Evolutionary conservation across 441 rosid genomes (phyloP).

Genomic region (Gossypium schwendimanii): DNA sequence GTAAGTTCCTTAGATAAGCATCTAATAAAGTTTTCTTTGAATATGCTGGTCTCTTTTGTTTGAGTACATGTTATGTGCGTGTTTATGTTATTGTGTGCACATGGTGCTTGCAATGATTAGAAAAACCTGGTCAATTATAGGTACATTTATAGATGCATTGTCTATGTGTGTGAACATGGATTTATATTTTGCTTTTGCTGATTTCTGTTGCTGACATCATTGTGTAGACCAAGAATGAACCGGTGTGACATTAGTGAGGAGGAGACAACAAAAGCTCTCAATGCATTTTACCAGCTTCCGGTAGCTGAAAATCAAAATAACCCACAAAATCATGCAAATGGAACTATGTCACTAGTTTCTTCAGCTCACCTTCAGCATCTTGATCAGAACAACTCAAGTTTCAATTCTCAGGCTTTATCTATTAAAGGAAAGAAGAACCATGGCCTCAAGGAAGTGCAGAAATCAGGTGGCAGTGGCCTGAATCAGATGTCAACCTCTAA

Average conservation of each 20-base stretch:
- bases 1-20: slow-evolving; percentile 40
- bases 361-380: slow-evolving; percentile 19
- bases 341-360: slow-evolving; percentile 16
- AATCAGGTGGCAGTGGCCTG: slow-evolving; percentile 21
- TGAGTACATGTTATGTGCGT: neutral
- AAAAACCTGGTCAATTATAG: neutral
- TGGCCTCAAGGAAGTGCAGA: slow-evolving; percentile 28
- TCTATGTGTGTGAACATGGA: slow-evolving; percentile 5
- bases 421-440: slow-evolving; percentile 31
- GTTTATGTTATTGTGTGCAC: neutral
- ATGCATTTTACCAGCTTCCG: slow-evolving; percentile 23
- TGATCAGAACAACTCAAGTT: slow-evolving; percentile 26
- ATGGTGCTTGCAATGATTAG: neutral
- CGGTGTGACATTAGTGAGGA: slow-evolving; percentile 59
- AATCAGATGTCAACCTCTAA: slow-evolving; percentile 24
- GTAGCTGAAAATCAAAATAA: slow-evolving; percentile 23
- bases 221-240: slow-evolving; percentile 72
- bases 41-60: slow-evolving; percentile 3
- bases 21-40: neutral
- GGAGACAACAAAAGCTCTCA: slow-evolving; percentile 50
- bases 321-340: slow-evolving; percentile 29
- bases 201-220: slow-evolving; percentile 23
- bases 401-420: slow-evolving; percentile 25
- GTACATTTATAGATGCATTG: slow-evolving; percentile 9
- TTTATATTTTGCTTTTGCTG: slow-evolving; percentile 13